Conservation (phyloP, 139 green algal species). For the Ulvella scutata region DNA sequence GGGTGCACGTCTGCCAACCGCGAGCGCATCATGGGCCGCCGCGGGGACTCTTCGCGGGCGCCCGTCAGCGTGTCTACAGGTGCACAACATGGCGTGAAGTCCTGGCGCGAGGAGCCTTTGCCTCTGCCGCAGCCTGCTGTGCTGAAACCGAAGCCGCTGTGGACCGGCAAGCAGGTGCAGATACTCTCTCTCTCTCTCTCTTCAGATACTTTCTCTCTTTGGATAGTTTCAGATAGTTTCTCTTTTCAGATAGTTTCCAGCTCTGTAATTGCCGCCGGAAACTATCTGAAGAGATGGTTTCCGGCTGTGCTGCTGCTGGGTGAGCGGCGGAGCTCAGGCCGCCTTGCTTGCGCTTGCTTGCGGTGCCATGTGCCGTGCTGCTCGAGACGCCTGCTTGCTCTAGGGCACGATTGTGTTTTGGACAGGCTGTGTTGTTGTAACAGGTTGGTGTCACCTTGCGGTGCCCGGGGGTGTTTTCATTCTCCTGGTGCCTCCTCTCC, state of each 20-base stretch:
- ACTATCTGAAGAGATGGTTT: too few species aligned
- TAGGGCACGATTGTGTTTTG: neutral
- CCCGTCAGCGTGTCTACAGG: neutral
- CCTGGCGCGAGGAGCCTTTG: slow-evolving; percentile 11
- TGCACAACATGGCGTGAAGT: too few species aligned
- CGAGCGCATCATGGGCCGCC: neutral
- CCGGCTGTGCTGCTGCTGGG: too few species aligned
- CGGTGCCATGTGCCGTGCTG: too few species aligned
- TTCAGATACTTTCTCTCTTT: neutral
- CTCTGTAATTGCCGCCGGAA: too few species aligned
- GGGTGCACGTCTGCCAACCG: slow-evolving; percentile 16
- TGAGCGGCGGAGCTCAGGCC: too few species aligned
- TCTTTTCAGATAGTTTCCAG: too few species aligned
- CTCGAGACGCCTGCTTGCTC: too few species aligned
- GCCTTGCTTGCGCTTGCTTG: too few species aligned
- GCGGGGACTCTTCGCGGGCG: neutral
- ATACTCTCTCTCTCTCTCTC: neutral
- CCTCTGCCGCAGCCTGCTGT: slow-evolving; percentile 55
- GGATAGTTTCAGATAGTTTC: too few species aligned
- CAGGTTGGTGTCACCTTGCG: neutral
- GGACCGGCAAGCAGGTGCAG: slow-evolving; percentile 88
- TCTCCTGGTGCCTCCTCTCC: neutral
- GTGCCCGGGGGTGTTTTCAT: neutral
- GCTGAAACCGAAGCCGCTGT: slow-evolving; percentile 61
- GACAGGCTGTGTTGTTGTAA: neutral